Evolutionary conservation across 2,329 filamentous ascomycete species (phyloP), one percentile per base, ranked within the genome.

Genomic region (Fusarium gaditjirri): DNA sequence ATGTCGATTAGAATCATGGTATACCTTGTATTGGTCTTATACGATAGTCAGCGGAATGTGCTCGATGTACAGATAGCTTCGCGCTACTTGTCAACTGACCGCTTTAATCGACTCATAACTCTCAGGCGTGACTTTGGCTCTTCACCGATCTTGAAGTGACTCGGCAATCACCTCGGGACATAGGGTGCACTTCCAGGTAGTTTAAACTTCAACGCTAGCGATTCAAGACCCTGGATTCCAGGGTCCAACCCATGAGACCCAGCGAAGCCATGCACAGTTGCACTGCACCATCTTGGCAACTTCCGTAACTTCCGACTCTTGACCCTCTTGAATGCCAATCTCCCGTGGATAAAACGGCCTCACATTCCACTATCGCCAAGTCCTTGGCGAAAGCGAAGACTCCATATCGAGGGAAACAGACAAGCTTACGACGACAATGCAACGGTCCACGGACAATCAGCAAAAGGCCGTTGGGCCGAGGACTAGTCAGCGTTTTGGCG

Each of bases 371-470:
- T 23, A 33, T 23, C 14, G 29, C 29, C 29, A 50, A 50, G 46
- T 16, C 5, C 4, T 50, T 25, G 14, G 46, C 29, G 29, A 14
- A 19, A 49, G n/a, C 46, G 46, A 23, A 3, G 29, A 13, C 29
- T 13, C 46, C 46, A 33, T 19, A 5, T 33, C 46, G 16, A 33
- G 19, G 11, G 8, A 19, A 6, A 19, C 6, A 50, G 8, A 5
- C 16, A 23, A 16, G 21, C 8, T 23, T 33, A 10, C 21, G 29
- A 33, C n/a, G 6, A 35, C 12, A 3, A 19, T 33, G 8, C 16
- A 33, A 33, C 16, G 16, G 46, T 3, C n/a, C 0, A 19, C n/a
- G 46, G 29, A 25, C 11, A 25, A 6, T 0, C 1, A 6, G n/a
- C 6, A 2, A 25, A 35, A 19, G 16, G 19, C 29, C 46, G 46